Percentiles rank a stretch among this genome's conserved stretches.
Evolutionary conservation across 2,329 filamentous ascomycete species (phyloP).

Genomic region (Nannizziopsis barbatae): DNA sequence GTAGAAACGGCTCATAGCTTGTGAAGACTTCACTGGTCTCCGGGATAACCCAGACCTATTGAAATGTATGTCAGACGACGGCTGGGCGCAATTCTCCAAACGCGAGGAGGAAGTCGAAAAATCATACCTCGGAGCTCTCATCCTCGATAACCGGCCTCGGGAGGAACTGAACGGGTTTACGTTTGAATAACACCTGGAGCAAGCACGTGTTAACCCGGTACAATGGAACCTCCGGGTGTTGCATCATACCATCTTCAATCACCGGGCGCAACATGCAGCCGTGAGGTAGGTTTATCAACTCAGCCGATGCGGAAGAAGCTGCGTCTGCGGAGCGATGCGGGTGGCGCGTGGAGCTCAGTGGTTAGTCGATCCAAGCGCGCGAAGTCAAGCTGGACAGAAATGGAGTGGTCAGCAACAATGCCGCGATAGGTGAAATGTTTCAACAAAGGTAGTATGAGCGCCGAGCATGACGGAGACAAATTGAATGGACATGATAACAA

Average conservation of each 20-base stretch:
- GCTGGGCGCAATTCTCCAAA: too few relatives aligned
- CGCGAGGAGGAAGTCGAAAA: background rate
- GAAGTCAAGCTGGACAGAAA: background rate
- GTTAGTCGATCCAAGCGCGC: background rate
- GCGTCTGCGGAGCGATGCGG: background rate
- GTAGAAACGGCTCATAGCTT: conserved; percentile 77
- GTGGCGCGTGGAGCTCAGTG: background rate
- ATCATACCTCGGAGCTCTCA: conserved; percentile 67
- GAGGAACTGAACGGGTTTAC: conserved; percentile 82
- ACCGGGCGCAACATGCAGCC: too few relatives aligned
- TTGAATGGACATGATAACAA: background rate
- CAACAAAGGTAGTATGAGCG: background rate
- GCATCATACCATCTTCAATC: background rate
- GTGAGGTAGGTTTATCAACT: background rate
- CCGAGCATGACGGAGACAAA: too few relatives aligned
- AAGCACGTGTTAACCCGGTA: background rate
- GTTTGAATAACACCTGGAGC: conserved; percentile 78
- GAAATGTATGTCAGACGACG: conserved; percentile 31
- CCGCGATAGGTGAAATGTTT: background rate
- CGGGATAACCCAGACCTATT: conserved; percentile 79
- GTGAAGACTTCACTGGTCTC: conserved; percentile 84
- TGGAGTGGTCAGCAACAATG: background rate
- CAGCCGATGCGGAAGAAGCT: background rate
- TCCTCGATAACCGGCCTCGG: conserved; percentile 61
- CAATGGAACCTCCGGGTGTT: background rate